Conservation (phyloP, 768 basidiomycete genomes). For the Xanthoconium purpureum region DNA sequence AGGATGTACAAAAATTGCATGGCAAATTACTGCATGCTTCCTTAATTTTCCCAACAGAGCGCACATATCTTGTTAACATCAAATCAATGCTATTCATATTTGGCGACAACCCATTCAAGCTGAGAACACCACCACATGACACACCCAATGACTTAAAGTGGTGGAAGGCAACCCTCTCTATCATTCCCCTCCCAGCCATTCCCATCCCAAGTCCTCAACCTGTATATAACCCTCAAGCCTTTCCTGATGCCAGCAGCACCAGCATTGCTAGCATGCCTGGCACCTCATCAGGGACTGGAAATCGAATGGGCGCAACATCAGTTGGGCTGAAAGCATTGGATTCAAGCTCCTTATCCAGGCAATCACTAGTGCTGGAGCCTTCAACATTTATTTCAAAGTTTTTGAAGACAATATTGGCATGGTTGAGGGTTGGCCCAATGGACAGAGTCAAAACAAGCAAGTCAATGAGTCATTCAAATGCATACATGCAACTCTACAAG, state of each 20-base stretch:
- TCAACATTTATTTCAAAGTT: not conserved
- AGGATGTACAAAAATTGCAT: not conserved
- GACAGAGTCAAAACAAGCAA: not conserved
- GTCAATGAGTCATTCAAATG: not conserved
- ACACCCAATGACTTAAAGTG: not conserved
- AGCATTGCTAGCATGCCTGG: constrained; percentile 36
- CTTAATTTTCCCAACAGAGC: constrained; percentile 28
- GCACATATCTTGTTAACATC: constrained; percentile 9
- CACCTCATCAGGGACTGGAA: constrained; percentile 33
- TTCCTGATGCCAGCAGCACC: constrained; percentile 39
- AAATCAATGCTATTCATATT: constrained; percentile 36
- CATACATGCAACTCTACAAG: not conserved
- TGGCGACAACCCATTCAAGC: constrained; percentile 3
- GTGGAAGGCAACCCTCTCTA: not conserved
- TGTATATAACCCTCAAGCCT: constrained; percentile 9
- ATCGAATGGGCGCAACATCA: constrained; percentile 33
- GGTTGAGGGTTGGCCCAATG: not conserved
- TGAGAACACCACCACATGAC: not conserved
- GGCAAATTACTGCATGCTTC: constrained; percentile 22
- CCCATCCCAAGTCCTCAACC: not conserved
- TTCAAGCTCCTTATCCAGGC: not conserved
- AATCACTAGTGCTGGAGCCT: not conserved
- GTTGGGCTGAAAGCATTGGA: constrained; percentile 35
- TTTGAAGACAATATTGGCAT: constrained; percentile 11
- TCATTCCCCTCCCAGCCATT: not conserved